Evolutionary conservation across 148 eudicot species (phyloP).

Genomic region (Rhododendron vialii): DNA sequence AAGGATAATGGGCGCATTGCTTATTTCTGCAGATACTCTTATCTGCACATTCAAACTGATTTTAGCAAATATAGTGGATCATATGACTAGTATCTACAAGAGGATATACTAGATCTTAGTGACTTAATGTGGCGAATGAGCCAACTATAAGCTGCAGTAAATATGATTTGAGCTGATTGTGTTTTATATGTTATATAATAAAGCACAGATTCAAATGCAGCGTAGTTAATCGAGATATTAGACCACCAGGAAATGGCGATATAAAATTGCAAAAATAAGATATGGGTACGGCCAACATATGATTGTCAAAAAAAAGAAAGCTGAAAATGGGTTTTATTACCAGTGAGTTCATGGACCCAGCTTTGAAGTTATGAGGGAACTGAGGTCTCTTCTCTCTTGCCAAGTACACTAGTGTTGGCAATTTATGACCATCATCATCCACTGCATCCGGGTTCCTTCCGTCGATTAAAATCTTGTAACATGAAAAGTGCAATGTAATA

Average conservation of each 20-base stretch:
- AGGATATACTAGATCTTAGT: too few relatives aligned
- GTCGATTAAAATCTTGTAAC: slow-evolving; percentile 34
- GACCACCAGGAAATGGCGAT: background rate
- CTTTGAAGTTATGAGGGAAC: slow-evolving; percentile 42
- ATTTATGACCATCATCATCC: slow-evolving; percentile 31
- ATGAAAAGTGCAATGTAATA: background rate
- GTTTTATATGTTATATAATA: too few relatives aligned
- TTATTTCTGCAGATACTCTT: slow-evolving; percentile 43
- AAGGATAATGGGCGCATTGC: slow-evolving; percentile 40
- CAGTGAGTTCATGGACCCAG: slow-evolving; percentile 43
- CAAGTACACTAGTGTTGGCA: slow-evolving; percentile 43
- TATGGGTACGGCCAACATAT: background rate
- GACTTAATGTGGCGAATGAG: too few relatives aligned
- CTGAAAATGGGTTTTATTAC: slow-evolving; percentile 3
- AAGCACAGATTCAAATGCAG: background rate
- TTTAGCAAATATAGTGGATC: background rate
- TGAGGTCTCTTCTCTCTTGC: slow-evolving; percentile 44
- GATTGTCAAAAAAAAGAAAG: too few relatives aligned
- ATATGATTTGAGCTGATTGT: too few relatives aligned
- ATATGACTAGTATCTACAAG: background rate
- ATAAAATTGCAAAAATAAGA: background rate
- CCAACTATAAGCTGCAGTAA: too few relatives aligned
- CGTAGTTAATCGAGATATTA: too few relatives aligned
- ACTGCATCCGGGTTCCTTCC: slow-evolving; percentile 24
- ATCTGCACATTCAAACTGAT: slow-evolving; percentile 21